Percentiles rank a stretch among this genome's conserved stretches.
Evolutionary conservation across 352 stramenopile genomes (phyloP).

Genomic region (Pilasporangium apinafurcum): DNA sequence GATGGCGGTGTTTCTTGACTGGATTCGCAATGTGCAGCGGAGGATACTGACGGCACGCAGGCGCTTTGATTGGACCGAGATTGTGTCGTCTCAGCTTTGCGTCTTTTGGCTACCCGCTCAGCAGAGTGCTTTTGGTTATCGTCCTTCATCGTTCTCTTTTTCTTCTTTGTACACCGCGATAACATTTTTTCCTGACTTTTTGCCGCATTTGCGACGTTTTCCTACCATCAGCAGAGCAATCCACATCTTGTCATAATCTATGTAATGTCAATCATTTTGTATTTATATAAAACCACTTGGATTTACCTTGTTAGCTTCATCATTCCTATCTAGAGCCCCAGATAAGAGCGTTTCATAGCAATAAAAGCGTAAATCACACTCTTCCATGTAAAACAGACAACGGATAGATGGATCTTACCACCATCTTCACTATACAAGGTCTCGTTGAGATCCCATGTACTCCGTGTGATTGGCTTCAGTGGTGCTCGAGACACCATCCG

Average conservation of each 20-base stretch:
- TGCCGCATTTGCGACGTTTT: constrained; percentile 19
- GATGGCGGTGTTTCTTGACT: constrained; percentile 41
- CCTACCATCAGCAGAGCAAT: constrained; percentile 11
- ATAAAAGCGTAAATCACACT: no score
- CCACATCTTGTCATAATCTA: no score
- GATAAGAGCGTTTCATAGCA: no score
- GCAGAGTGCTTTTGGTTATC: neutral
- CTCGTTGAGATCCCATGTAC: no score
- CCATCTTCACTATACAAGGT: no score
- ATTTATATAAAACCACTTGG: no score
- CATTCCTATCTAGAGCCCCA: no score
- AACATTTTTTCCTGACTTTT: no score
- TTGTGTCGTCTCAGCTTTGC: neutral
- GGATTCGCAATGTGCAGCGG: neutral
- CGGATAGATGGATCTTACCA: no score
- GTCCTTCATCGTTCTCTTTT: neutral
- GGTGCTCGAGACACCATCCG: no score
- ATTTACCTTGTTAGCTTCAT: constrained; percentile 6
- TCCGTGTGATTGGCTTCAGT: no score
- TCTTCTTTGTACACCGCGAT: neutral
- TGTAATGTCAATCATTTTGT: no score
- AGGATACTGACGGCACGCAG: neutral
- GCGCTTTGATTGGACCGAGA: neutral
- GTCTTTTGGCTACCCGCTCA: neutral
- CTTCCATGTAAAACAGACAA: neutral